A percentile compares a stretch with the other conserved stretches of the same genome.
These are phyloP conservation scores for Symbiodinium pilosum DNA, from an alignment of 73 alveolate species.

Conservation along the genomic window DNA sequence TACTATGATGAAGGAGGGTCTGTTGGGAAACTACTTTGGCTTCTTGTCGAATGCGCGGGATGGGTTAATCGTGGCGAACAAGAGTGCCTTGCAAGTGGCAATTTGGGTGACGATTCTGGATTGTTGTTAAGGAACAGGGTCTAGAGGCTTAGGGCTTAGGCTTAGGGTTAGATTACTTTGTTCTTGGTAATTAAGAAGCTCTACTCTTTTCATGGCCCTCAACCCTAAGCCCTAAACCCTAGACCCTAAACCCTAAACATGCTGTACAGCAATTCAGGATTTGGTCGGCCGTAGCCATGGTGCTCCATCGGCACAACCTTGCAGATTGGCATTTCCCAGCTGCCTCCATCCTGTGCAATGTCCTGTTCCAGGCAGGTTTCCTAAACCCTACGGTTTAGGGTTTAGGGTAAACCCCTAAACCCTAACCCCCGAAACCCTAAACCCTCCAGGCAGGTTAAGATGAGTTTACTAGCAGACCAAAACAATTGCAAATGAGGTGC, in stretches of 20 bases:
- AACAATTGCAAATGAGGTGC: too few species aligned
- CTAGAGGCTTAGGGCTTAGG: not conserved
- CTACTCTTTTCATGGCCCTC: too few species aligned
- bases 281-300: too few species aligned
- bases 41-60: conserved; percentile 32
- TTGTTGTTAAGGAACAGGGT: not conserved
- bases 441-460: too few species aligned
- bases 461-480: too few species aligned
- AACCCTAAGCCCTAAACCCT: not conserved
- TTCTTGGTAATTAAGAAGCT: not conserved
- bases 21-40: not conserved
- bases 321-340: not conserved
- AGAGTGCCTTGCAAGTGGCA: conserved; percentile 48
- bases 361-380: conserved; percentile 23
- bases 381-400: too few species aligned
- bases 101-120: not conserved
- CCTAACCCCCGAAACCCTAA: too few species aligned
- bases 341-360: conserved; percentile 27
- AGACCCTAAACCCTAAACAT: not conserved
- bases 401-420: not conserved
- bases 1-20: not conserved
- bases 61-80: conserved; percentile 47
- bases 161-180: not conserved
- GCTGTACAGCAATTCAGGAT: too few species aligned
- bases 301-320: not conserved